Evolutionary conservation across 2,329 filamentous ascomycete species (phyloP).

Genomic region (Pyrenochaeta sp.): DNA sequence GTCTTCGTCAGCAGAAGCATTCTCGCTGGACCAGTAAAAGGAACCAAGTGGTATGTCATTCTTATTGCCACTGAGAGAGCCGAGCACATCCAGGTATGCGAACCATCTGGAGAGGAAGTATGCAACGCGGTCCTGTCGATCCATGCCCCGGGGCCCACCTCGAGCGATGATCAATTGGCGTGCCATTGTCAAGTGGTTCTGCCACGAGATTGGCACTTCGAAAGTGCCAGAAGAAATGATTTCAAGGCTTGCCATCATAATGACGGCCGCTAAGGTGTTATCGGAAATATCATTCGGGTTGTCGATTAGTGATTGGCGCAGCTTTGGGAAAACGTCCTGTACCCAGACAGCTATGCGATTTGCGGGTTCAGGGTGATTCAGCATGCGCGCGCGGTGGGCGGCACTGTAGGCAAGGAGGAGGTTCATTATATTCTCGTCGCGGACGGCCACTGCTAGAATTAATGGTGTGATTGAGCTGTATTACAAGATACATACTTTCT

Average conservation of each 20-base stretch:
- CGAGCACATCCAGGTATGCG: constrained; percentile 82
- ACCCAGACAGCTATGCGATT: constrained; percentile 84
- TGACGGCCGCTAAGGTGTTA: constrained; percentile 78
- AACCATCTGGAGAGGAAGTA: constrained; percentile 85
- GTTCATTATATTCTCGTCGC: constrained; percentile 76
- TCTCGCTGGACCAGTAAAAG: constrained; percentile 53
- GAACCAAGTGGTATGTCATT: constrained; percentile 53
- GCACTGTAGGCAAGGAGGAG: constrained; percentile 83
- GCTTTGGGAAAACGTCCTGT: constrained; percentile 76
- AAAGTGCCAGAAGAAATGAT: constrained; percentile 85
- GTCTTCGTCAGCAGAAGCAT: constrained; percentile 65
- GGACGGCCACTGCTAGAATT: constrained; percentile 66
- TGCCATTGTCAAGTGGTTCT: constrained; percentile 78
- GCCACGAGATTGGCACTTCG: constrained; percentile 82
- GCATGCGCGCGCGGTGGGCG: constrained; percentile 79
- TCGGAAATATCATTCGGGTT: constrained; percentile 67
- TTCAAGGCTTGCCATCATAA: constrained; percentile 84
- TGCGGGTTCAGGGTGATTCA: constrained; percentile 76
- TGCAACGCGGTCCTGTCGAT: constrained; percentile 62
- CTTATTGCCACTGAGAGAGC: constrained; percentile 69
- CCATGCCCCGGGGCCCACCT: constrained; percentile 64
- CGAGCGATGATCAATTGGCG: constrained; percentile 77
- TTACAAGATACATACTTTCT: constrained; percentile 59
- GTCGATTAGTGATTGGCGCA: constrained; percentile 70
- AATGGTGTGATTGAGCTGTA: not conserved